Percentiles rank a stretch among this genome's conserved stretches.
phyloP scores from a whole-genome alignment of 2,329 filamentous ascomycete species.

The Ophiostoma pallidulum region DNA sequence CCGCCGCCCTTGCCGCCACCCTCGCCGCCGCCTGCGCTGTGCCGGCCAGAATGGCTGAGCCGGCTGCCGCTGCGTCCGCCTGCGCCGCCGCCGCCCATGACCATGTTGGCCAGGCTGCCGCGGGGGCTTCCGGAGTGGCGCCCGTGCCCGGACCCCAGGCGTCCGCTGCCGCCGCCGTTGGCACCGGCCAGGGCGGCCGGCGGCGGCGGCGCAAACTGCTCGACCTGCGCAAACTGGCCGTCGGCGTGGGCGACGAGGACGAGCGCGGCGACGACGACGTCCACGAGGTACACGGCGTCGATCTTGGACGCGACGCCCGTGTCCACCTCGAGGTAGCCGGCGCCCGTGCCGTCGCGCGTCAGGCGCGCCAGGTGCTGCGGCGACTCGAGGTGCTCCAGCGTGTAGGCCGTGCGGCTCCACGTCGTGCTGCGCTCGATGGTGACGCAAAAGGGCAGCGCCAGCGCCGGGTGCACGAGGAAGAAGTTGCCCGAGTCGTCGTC shows the following conservation, averaged over 20 bases:
- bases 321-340: conserved; percentile 52
- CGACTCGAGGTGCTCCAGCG: conserved; percentile 54
- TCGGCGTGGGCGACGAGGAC: conserved; percentile 50
- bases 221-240: conserved; percentile 40
- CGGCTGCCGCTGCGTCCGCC: conserved; percentile 23
- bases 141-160: conserved; percentile 13
- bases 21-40: conserved; percentile 16
- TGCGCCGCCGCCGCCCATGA: conserved; percentile 15
- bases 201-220: conserved; percentile 52
- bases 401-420: conserved; percentile 54
- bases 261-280: conserved; percentile 52
- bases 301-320: conserved; percentile 50
- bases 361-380: conserved; percentile 51
- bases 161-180: conserved; percentile 11
- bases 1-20: neutral
- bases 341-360: conserved; percentile 49
- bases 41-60: conserved; percentile 20
- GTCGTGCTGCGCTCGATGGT: conserved; percentile 48
- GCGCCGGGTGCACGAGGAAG: conserved; percentile 54
- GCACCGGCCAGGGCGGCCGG: conserved; percentile 19
- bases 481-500: conserved; percentile 50
- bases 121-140: conserved; percentile 5
- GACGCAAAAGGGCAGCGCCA: conserved; percentile 54
- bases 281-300: conserved; percentile 51
- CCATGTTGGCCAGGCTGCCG: conserved; percentile 17